A percentile compares a stretch with the other conserved stretches of the same genome.
phyloP scores from a whole-genome alignment of 1,284 basidiomycete species.

The Moesziomyces parantarcticus region DNA sequence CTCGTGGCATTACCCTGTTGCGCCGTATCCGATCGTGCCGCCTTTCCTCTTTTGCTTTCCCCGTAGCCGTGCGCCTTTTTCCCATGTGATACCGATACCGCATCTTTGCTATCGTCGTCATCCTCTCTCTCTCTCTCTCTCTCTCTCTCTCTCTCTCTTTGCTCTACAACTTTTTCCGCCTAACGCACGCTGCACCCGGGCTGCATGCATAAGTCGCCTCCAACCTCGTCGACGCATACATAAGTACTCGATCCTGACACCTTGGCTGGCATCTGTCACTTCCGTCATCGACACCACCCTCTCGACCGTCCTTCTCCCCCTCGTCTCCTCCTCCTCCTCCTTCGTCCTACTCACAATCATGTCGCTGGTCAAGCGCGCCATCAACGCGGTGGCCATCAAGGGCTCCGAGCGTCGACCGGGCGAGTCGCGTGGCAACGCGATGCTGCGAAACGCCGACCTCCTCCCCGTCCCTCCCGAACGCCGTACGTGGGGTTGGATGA shows the following conservation, averaged over 20 bases:
- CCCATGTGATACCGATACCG: too few relatives aligned
- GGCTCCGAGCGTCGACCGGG: constrained; percentile 40
- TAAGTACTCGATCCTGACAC: too few relatives aligned
- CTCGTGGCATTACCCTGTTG: not conserved
- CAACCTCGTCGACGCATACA: too few relatives aligned
- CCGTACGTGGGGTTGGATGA: constrained; percentile 51
- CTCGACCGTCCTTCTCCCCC: not conserved
- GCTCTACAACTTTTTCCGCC: too few relatives aligned
- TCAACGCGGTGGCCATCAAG: constrained; percentile 35
- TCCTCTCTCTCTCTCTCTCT: too few relatives aligned
- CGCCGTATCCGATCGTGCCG: not conserved
- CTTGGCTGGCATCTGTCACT: too few relatives aligned
- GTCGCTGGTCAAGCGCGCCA: constrained; percentile 28
- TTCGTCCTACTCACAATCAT: constrained; percentile 8
- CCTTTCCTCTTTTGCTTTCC: not conserved
- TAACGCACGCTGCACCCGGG: too few relatives aligned
- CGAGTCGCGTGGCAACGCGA: constrained; percentile 30
- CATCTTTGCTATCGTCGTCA: too few relatives aligned
- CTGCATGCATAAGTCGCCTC: too few relatives aligned
- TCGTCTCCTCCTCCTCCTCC: not conserved
- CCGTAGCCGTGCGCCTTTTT: not conserved
- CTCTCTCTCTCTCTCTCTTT: too few relatives aligned
- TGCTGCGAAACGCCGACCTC: constrained; percentile 56
- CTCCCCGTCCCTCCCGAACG: constrained; percentile 51
- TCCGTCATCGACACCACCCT: not conserved